These are phyloP conservation scores for Alternaria metachromatica DNA, from an alignment of 2,329 filamentous ascomycete genomes.

Conservation along the genomic window DNA sequence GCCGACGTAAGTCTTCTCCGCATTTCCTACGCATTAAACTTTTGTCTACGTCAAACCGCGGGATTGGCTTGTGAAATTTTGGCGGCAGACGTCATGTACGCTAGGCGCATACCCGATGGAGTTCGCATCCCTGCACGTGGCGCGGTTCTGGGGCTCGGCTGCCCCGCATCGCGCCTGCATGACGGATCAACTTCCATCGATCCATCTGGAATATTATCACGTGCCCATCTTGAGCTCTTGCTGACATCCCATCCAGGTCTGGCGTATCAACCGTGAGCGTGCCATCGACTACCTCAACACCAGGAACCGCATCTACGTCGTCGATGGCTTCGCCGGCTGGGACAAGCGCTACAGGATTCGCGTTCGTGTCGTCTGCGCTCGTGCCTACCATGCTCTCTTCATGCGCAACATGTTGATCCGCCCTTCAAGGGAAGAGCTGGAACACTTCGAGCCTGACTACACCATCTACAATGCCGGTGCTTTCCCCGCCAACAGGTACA, in stretches of 20 bases:
- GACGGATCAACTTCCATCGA: slow-evolving; percentile 11
- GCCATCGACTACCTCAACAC: slow-evolving; percentile 99
- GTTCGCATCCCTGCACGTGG: slow-evolving; percentile 38
- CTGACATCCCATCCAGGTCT: slow-evolving; percentile 69
- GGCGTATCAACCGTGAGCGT: slow-evolving; percentile 99
- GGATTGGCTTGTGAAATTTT: slow-evolving; percentile 36
- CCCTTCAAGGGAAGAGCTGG: slow-evolving; percentile 85
- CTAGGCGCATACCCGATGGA: slow-evolving; percentile 41
- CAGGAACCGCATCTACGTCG: slow-evolving; percentile 96
- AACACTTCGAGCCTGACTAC: slow-evolving; percentile 98
- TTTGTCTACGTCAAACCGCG: slow-evolving; percentile 13
- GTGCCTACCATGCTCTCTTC: slow-evolving; percentile 99
- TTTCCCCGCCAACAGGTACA: slow-evolving; percentile 98
- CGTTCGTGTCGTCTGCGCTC: slow-evolving; percentile 96
- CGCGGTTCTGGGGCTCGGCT: slow-evolving; percentile 36
- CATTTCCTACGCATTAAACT: slow-evolving; percentile 17
- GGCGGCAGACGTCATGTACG: slow-evolving; percentile 44
- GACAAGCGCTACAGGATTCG: slow-evolving; percentile 97
- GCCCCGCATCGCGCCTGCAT: slow-evolving; percentile 45
- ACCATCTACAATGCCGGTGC: slow-evolving; percentile 99
- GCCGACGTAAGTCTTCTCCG: slow-evolving; percentile 75
- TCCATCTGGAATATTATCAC: slow-evolving; percentile 14
- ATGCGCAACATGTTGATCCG: slow-evolving; percentile 99
- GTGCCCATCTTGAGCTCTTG: slow-evolving; percentile 32
- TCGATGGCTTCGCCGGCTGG: slow-evolving; percentile 98